These are phyloP conservation scores for Syncephalastrum contaminatum DNA, from an alignment of 371 early-diverging fungal genomes.

Conservation along the genomic window DNA sequence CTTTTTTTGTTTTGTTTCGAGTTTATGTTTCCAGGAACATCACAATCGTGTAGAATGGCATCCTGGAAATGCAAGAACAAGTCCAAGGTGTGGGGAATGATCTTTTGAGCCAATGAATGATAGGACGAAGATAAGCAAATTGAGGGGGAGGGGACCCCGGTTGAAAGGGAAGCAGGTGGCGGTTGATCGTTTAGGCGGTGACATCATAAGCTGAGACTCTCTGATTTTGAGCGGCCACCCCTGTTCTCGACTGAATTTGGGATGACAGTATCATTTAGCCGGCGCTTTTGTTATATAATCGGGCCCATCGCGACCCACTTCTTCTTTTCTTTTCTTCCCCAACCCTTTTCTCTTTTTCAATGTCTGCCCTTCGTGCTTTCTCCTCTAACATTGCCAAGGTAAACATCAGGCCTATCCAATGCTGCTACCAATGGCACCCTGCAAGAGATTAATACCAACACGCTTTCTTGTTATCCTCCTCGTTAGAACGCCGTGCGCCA, in stretches of 20 bases:
- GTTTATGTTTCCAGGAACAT: no score
- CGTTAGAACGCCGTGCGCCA: slow-evolving; percentile 34
- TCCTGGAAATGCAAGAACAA: no score
- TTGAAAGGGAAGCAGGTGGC: no score
- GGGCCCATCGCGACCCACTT: not conserved
- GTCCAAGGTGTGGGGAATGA: no score
- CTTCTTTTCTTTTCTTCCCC: slow-evolving; percentile 3
- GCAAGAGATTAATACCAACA: slow-evolving; percentile 4
- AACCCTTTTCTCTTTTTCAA: slow-evolving; percentile 21
- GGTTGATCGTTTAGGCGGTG: not conserved
- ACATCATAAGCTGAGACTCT: slow-evolving; percentile 3
- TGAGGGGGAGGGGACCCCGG: no score
- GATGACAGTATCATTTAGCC: slow-evolving; percentile 16
- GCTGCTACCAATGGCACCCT: not conserved
- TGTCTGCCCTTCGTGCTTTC: slow-evolving; percentile 53
- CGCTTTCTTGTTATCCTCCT: slow-evolving; percentile 4
- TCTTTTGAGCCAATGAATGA: no score
- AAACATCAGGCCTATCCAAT: not conserved
- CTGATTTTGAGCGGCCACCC: not conserved
- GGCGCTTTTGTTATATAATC: slow-evolving; percentile 8
- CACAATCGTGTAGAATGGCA: no score
- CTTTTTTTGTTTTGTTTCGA: no score
- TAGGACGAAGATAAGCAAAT: no score
- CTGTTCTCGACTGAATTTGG: slow-evolving; percentile 8
- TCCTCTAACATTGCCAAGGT: slow-evolving; percentile 38